Conservation (phyloP, 768 basidiomycete species). For the Hydnomerulius pinastri region DNA sequence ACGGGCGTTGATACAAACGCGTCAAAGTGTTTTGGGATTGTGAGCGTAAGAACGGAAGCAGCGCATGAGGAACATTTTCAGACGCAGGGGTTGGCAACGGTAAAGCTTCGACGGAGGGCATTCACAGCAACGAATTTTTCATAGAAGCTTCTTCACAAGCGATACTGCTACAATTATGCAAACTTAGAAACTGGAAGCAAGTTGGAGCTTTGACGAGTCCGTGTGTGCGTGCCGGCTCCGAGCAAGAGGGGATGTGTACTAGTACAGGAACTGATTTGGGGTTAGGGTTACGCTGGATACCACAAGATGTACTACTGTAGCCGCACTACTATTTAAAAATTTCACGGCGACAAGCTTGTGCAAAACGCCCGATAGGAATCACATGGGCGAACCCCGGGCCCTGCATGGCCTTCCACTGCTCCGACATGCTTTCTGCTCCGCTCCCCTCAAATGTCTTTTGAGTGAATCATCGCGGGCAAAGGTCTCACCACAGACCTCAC, state of each 20-base stretch:
- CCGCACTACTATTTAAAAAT: no score
- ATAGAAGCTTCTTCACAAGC: background rate
- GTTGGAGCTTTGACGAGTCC: no score
- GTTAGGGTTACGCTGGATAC: no score
- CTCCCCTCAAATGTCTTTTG: slow-evolving; percentile 24
- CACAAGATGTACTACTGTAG: no score
- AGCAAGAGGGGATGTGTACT: no score
- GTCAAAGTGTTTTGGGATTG: slow-evolving; percentile 78
- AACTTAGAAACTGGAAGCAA: background rate
- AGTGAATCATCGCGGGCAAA: slow-evolving; percentile 34
- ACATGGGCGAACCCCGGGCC: no score
- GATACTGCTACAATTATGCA: background rate
- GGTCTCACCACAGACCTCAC: slow-evolving; percentile 11
- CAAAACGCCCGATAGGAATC: no score
- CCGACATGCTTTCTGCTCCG: slow-evolving; percentile 5
- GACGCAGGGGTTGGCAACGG: slow-evolving; percentile 10
- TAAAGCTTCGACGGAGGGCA: slow-evolving; percentile 26
- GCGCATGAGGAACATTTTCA: slow-evolving; percentile 52
- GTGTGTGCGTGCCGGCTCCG: no score
- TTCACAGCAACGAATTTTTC: slow-evolving; percentile 9
- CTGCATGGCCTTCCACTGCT: background rate
- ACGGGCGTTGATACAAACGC: slow-evolving; percentile 81
- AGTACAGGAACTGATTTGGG: no score
- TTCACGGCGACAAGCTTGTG: no score
- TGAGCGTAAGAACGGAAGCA: slow-evolving; percentile 78